Evolutionary conservation across 2,329 filamentous ascomycete genomes (phyloP).

Genomic region (Diaporthe citrichinensis): DNA sequence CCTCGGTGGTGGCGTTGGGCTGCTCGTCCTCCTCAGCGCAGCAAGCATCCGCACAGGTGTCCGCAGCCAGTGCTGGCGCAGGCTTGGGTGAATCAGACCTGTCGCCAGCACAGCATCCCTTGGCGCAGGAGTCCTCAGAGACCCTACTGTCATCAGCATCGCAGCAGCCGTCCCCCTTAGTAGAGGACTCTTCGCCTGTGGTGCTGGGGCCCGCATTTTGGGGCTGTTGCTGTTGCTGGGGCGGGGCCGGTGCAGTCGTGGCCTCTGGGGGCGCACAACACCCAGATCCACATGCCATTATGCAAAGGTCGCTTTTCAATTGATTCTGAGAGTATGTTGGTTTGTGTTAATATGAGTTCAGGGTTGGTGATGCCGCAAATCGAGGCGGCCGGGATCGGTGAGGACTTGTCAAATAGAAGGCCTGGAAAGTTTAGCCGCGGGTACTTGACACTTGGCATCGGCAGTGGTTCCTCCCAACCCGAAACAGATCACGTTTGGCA

Average conservation of each 20-base stretch:
- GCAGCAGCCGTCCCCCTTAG: not conserved
- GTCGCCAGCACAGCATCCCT: not conserved
- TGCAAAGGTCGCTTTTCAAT: not conserved
- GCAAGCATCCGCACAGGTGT: not conserved
- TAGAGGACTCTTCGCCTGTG: not conserved
- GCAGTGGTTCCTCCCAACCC: not conserved
- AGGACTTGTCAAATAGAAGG: not conserved
- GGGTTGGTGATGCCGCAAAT: not conserved
- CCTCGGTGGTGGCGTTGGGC: not conserved
- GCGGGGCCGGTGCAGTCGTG: not conserved
- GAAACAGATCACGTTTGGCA: constrained; percentile 9
- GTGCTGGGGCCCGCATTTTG: not conserved
- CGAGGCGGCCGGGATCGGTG: not conserved
- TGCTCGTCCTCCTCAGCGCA: not conserved
- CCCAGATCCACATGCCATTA: constrained; percentile 21
- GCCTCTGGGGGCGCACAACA: constrained; percentile 12
- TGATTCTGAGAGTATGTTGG: not conserved
- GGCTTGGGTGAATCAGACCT: not conserved
- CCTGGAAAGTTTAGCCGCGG: constrained; percentile 24
- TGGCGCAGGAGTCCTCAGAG: not conserved
- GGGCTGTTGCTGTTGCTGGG: constrained; percentile 2
- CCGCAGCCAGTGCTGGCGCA: not conserved
- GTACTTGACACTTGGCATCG: constrained; percentile 12
- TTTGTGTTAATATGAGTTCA: not conserved
- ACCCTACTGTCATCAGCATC: not conserved